Evolutionary conservation across 2,329 filamentous ascomycete genomes (phyloP).

Genomic region (Ophiostoma triangulosporum): DNA sequence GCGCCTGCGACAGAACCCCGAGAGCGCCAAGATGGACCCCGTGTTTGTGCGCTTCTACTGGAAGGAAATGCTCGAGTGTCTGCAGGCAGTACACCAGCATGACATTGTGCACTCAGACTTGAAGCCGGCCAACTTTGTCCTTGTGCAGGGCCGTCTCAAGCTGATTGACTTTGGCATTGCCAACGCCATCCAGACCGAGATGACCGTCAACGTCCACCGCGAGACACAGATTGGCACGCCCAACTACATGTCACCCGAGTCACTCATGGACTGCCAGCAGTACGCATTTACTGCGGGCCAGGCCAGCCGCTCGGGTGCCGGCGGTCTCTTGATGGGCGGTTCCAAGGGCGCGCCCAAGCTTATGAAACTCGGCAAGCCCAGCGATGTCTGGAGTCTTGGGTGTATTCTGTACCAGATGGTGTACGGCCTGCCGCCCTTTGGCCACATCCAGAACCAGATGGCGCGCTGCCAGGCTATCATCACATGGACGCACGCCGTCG

Average conservation of each 20-base stretch:
- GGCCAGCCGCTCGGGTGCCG: constrained; percentile 19
- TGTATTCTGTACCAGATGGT: constrained; percentile 98
- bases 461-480: constrained; percentile 78
- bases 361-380: constrained; percentile 92
- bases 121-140: constrained; percentile 92
- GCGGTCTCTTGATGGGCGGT: constrained; percentile 16
- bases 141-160: constrained; percentile 81
- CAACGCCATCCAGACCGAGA: constrained; percentile 87
- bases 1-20: constrained; percentile 54
- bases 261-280: constrained; percentile 69
- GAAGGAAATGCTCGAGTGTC: constrained; percentile 98
- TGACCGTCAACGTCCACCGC: constrained; percentile 94
- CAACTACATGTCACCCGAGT: constrained; percentile 98
- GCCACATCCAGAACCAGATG: constrained; percentile 78
- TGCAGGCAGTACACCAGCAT: constrained; percentile 73
- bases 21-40: constrained; percentile 66
- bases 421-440: constrained; percentile 92
- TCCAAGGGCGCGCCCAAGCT: constrained; percentile 49
- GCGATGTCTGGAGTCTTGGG: constrained; percentile 89
- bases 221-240: constrained; percentile 92
- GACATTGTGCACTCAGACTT: constrained; percentile 95
- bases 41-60: constrained; percentile 95
- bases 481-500: constrained; percentile 59
- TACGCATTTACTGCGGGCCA: constrained; percentile 27
- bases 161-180: constrained; percentile 98